Evolutionary conservation across 768 basidiomycete species (phyloP), one percentile per base, ranked within the genome.

Genomic region (Lactarius vividus): DNA sequence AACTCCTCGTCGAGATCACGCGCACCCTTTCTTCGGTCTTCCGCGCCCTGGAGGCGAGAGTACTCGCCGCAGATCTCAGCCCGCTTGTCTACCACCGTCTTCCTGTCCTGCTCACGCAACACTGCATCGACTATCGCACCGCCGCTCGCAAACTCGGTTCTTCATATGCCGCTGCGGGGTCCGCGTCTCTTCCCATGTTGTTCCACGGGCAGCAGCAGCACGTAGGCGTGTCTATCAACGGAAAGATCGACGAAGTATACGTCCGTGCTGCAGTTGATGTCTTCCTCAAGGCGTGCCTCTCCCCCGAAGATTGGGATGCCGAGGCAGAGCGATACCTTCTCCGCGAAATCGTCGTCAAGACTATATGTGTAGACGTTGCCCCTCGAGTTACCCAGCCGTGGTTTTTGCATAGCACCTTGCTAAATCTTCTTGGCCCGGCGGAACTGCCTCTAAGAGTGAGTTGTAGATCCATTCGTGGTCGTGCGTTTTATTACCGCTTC

Each of bases 161-260:
- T 0, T 87, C 89, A 0, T 94, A 93, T 68, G 89, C 90, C 1
- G 73, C 79, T 1, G 88, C 88, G 1, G 88, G 86, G 23, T 84
- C 87, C 1, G 79, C 84, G 2, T 79, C 85, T 26, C 78, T 89
- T 2, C 81, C 86, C 1, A 79, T 82, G 69, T 81, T 94, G 63
- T 96, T 95, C 73, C 89, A 94, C 74, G 84, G 84, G 59, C 79
- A 89, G 6, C 93, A 96, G 69, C 88, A 92, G 15, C 94, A 96
- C 75, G 88, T 93, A 76, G 94, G 92, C 9, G 70, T 96, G 55
- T 80, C 82, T 1, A 56, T 85, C 3, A 85, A 91, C 54, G 90
- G 88, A n/a, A 71, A 72, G 26, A 77, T 91, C 44, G 85, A 94
- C 72, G 80, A 84, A 26, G 87, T 88, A 67, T 96, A 96, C 73